Evolutionary conservation across 768 basidiomycete genomes (phyloP).

Genomic region (Boletus vermiculosoides): DNA sequence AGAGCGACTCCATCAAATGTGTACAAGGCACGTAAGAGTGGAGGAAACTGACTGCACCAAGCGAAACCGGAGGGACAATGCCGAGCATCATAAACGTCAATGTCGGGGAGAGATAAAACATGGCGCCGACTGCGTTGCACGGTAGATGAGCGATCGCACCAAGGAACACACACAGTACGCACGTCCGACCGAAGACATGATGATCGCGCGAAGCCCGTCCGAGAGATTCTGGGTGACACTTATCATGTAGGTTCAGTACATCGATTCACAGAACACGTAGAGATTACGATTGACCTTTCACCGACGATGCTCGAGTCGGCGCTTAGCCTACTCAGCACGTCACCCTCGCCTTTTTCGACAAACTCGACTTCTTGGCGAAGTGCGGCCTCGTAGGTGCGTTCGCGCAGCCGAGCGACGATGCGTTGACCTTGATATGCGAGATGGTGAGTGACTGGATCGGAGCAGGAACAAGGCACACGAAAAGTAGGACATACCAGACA

Average conservation of each 20-base stretch:
- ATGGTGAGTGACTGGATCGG: not conserved
- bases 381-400: constrained; percentile 80
- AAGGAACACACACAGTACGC: constrained; percentile 31
- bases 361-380: constrained; percentile 90
- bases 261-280: not conserved
- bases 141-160: not conserved
- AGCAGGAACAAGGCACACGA: not conserved
- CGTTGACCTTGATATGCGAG: constrained; percentile 57
- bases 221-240: constrained; percentile 77
- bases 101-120: constrained; percentile 90
- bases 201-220: constrained; percentile 77
- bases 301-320: constrained; percentile 93
- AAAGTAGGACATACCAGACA: constrained; percentile 56
- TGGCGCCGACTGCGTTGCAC: constrained; percentile 69
- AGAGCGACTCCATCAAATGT: constrained; percentile 3
- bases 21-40: not conserved
- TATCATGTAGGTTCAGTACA: not conserved
- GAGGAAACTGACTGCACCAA: constrained; percentile 64
- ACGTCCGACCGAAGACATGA: constrained; percentile 95
- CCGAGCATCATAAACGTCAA: constrained; percentile 91
- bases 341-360: constrained; percentile 90
- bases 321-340: constrained; percentile 87
- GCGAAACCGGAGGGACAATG: constrained; percentile 84
- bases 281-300: constrained; percentile 57
- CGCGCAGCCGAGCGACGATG: constrained; percentile 84